Evolutionary conservation across 441 rosid genomes (phyloP).

Genomic region (Codiaeum variegatum): DNA sequence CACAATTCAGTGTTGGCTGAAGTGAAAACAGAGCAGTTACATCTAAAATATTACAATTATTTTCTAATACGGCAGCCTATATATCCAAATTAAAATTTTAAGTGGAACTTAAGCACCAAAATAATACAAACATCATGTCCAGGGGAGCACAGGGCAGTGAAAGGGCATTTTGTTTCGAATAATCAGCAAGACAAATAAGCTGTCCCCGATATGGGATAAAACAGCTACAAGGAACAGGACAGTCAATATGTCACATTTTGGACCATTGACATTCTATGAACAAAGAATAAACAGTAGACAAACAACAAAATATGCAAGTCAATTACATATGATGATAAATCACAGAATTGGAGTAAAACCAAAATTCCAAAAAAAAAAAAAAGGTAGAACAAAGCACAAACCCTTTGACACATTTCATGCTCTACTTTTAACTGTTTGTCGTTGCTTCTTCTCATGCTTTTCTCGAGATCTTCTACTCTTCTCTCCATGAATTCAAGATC

Average conservation of each 20-base stretch:
- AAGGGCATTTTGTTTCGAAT: no score
- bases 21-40: not conserved
- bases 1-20: not conserved
- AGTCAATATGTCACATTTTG: not conserved
- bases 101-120: not conserved
- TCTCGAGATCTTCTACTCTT: slow-evolving; percentile 82
- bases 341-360: slow-evolving; percentile 4
- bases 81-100: not conserved
- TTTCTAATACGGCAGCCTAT: not conserved
- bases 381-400: slow-evolving; percentile 25
- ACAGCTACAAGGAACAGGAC: not conserved
- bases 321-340: slow-evolving; percentile 8
- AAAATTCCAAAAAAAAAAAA: not conserved
- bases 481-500: slow-evolving; percentile 86
- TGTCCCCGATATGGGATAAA: not conserved
- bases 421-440: slow-evolving; percentile 90
- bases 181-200: not conserved
- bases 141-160: no score
- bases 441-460: slow-evolving; percentile 99
- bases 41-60: not conserved
- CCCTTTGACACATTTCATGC: slow-evolving; percentile 73
- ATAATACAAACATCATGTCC: not conserved
- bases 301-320: no score
- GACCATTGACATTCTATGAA: not conserved
- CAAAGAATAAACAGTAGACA: not conserved